Conservation (phyloP, 208 protist genomes). For the Sergeia podlipaevii region DNA sequence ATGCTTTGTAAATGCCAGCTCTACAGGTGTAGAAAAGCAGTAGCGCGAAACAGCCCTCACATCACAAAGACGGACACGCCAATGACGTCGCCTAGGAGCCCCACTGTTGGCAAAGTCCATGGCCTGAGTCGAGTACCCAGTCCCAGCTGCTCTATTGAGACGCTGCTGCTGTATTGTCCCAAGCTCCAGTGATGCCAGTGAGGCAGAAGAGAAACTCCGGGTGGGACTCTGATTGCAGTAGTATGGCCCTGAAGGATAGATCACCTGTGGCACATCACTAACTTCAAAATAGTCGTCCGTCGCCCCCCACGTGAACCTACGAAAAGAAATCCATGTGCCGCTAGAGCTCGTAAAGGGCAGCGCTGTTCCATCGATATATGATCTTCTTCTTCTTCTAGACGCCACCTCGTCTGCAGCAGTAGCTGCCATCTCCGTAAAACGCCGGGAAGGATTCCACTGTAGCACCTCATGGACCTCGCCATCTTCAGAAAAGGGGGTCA, state of each 20-base stretch:
- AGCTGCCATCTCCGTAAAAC: not conserved
- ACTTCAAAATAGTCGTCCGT: not conserved
- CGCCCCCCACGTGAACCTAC: not conserved
- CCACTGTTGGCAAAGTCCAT: too few relatives aligned
- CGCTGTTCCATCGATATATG: not conserved
- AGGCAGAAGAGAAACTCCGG: too few relatives aligned
- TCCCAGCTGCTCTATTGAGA: too few relatives aligned
- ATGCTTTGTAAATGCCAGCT: slow-evolving; percentile 17
- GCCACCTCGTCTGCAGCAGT: too few relatives aligned
- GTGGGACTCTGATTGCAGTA: too few relatives aligned
- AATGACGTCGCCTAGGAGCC: slow-evolving; percentile 7
- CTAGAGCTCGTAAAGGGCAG: not conserved
- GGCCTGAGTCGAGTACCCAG: too few relatives aligned
- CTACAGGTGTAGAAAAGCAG: slow-evolving; percentile 24
- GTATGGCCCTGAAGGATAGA: too few relatives aligned
- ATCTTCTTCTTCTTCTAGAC: not conserved
- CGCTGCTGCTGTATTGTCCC: too few relatives aligned
- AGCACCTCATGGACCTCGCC: slow-evolving; percentile 1
- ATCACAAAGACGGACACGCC: slow-evolving; percentile 22
- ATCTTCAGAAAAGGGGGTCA: not conserved
- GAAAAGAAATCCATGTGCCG: slow-evolving; percentile 3
- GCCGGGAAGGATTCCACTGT: slow-evolving; percentile 12
- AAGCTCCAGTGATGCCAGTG: too few relatives aligned
- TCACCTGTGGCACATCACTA: too few relatives aligned
- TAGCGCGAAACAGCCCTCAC: slow-evolving; percentile 22